A percentile compares a stretch with the other conserved stretches of the same genome.
Evolutionary conservation across 805 yeast species (phyloP).

Genomic region (Ogataea ramenticola): DNA sequence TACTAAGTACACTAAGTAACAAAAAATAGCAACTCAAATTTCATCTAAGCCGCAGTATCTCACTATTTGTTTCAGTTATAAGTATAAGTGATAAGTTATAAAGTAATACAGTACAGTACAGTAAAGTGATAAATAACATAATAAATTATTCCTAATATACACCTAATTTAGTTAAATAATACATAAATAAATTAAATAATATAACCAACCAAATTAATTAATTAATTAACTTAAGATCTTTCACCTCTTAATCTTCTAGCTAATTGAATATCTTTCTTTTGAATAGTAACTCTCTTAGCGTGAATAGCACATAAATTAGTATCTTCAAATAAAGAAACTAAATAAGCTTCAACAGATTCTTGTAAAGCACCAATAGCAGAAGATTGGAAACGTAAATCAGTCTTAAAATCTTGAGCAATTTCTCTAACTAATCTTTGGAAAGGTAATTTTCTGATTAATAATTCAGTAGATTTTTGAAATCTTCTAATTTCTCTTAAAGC

Average conservation of each 20-base stretch:
- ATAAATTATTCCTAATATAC: slow-evolving; percentile 1
- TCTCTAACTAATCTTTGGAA: slow-evolving; percentile 96
- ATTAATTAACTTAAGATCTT: slow-evolving; percentile 53
- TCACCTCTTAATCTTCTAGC: slow-evolving; percentile 98
- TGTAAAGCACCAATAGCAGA: slow-evolving; percentile 97
- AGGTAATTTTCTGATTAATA: slow-evolving; percentile 91
- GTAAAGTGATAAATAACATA: not conserved
- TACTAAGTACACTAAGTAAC: too few species aligned
- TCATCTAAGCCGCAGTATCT: too few species aligned
- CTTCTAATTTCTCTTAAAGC: slow-evolving; percentile 96
- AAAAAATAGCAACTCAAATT: too few species aligned
- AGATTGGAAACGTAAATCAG: slow-evolving; percentile 93
- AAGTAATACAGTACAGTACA: too few species aligned
- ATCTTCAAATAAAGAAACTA: slow-evolving; percentile 93
- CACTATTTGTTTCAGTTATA: too few species aligned
- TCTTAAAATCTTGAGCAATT: slow-evolving; percentile 90
- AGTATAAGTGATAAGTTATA: too few species aligned
- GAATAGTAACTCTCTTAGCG: slow-evolving; percentile 98
- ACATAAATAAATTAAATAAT: not conserved
- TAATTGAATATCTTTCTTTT: slow-evolving; percentile 95
- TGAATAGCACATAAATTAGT: slow-evolving; percentile 98
- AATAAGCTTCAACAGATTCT: slow-evolving; percentile 97
- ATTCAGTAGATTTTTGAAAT: slow-evolving; percentile 94
- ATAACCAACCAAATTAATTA: not conserved
- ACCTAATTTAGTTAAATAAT: not conserved